Evolutionary conservation across 2,329 filamentous ascomycete genomes (phyloP).

Genomic region (Fusarium pseudograminearum): DNA sequence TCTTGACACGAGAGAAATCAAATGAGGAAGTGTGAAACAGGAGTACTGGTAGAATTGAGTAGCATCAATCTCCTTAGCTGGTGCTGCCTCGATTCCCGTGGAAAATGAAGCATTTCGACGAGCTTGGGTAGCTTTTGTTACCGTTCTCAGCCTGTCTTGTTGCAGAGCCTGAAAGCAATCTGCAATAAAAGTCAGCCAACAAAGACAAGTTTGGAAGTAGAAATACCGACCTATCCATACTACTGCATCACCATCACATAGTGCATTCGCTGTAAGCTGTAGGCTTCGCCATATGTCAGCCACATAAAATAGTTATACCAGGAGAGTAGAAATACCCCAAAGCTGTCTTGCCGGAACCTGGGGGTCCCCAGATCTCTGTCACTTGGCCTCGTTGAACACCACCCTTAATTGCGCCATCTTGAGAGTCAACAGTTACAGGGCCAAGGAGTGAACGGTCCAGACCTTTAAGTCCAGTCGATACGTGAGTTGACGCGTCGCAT

Average conservation of each 20-base stretch:
- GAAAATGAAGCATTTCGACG: constrained; percentile 11
- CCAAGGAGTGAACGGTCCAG: constrained; percentile 63
- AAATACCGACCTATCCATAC: constrained; percentile 82
- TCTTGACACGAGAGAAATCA: constrained; percentile 79
- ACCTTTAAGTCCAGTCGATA: constrained; percentile 67
- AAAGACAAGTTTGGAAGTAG: constrained; percentile 2
- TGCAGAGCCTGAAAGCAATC: constrained; percentile 62
- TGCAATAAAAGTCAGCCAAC: constrained; percentile 38
- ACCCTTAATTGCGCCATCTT: constrained; percentile 48
- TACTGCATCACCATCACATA: constrained; percentile 71
- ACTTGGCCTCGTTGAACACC: constrained; percentile 82
- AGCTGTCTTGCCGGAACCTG: constrained; percentile 86
- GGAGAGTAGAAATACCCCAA: constrained; percentile 71
- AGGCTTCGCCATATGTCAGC: constrained; percentile 65
- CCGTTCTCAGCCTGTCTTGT: constrained; percentile 46
- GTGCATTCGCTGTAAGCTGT: constrained; percentile 73
- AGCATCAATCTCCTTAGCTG: constrained; percentile 40
- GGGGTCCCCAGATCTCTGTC: constrained; percentile 89
- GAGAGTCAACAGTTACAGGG: constrained; percentile 19
- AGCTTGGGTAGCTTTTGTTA: constrained; percentile 39
- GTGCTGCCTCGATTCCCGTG: constrained; percentile 18
- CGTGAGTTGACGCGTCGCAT: constrained; percentile 60
- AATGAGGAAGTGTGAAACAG: constrained; percentile 74
- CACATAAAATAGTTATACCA: constrained; percentile 6
- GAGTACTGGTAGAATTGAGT: constrained; percentile 61